Evolutionary conservation across 1,139 yeast species (phyloP).

Genomic region (Nakaseomyces bracarensis): DNA sequence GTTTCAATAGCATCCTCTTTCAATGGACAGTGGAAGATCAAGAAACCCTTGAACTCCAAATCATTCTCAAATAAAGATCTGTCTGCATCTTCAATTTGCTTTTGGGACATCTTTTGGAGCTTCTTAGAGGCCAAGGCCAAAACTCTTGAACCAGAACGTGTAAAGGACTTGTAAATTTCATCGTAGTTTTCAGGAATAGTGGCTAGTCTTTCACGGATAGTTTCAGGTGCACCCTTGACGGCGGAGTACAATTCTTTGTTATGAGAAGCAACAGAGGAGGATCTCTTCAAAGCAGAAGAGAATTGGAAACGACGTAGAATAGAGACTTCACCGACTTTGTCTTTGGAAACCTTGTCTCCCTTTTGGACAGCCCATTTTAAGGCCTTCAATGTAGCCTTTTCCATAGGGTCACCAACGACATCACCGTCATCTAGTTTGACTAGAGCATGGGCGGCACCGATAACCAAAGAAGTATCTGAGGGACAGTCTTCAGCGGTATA

Average conservation of each 20-base stretch:
- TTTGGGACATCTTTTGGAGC: conserved; percentile 46
- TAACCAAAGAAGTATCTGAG: conserved; percentile 56
- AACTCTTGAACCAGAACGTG: conserved; percentile 95
- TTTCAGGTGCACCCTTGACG: conserved; percentile 99
- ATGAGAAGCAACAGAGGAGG: conserved; percentile 76
- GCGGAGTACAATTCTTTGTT: conserved; percentile 63
- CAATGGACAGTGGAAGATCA: conserved; percentile 95
- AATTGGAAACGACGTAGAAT: conserved; percentile 94
- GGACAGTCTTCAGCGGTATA: conserved; percentile 55
- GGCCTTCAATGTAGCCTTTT: conserved; percentile 86
- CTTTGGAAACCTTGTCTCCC: conserved; percentile 50
- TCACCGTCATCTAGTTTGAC: conserved; percentile 94
- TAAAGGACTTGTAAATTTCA: conserved; percentile 77
- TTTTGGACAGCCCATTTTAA: conserved; percentile 78
- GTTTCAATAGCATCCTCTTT: conserved; percentile 88
- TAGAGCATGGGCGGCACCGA: conserved; percentile 95
- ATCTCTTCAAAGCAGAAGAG: conserved; percentile 90
- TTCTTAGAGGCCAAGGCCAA: conserved; percentile 84
- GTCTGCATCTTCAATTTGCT: conserved; percentile 46
- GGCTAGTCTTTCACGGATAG: conserved; percentile 68
- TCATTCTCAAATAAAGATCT: conserved; percentile 73
- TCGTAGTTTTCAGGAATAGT: conserved; percentile 75
- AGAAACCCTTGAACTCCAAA: conserved; percentile 80
- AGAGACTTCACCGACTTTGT: conserved; percentile 48
- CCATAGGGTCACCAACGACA: conserved; percentile 98